A percentile compares a stretch with the other conserved stretches of the same genome.
phyloP scores from a whole-genome alignment of 164 flowering plant species.

The Chimonanthus salicifolius region DNA sequence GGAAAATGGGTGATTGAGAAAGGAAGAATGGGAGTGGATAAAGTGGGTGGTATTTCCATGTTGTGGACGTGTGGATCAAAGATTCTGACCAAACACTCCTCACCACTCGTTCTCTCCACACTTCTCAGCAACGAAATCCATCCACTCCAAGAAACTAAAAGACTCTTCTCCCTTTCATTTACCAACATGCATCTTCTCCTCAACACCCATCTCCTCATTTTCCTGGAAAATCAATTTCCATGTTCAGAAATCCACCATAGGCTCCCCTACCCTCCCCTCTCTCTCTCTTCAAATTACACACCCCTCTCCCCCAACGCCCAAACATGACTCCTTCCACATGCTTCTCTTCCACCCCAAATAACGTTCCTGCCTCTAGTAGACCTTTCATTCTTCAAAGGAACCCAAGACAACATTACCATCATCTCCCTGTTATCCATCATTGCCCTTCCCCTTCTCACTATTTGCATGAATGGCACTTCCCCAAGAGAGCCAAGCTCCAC shows the following conservation, averaged over 20 bases:
- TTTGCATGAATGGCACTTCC: slow-evolving; percentile 9
- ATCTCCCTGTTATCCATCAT: slow-evolving; percentile 16
- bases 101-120: slow-evolving; percentile 2
- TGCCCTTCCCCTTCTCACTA: slow-evolving; percentile 17
- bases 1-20: too few relatives aligned
- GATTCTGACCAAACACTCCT: neutral
- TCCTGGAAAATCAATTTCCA: slow-evolving; percentile 25
- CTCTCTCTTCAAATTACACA: neutral
- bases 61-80: neutral
- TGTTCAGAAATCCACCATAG: slow-evolving; percentile 35
- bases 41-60: too few relatives aligned
- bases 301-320: slow-evolving; percentile 13
- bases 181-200: slow-evolving; percentile 12
- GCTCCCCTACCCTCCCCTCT: neutral
- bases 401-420: slow-evolving; percentile 13
- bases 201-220: slow-evolving; percentile 14
- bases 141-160: neutral
- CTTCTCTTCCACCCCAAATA: slow-evolving; percentile 42
- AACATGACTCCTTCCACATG: slow-evolving; percentile 47
- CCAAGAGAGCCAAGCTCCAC: slow-evolving; percentile 12
- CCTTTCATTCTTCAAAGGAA: neutral
- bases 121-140: neutral
- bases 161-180: slow-evolving; percentile 3
- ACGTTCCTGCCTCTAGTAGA: neutral
- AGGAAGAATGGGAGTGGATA: too few relatives aligned